Conservation (phyloP, 768 basidiomycete species). For the Tricholoma flavovirens region DNA sequence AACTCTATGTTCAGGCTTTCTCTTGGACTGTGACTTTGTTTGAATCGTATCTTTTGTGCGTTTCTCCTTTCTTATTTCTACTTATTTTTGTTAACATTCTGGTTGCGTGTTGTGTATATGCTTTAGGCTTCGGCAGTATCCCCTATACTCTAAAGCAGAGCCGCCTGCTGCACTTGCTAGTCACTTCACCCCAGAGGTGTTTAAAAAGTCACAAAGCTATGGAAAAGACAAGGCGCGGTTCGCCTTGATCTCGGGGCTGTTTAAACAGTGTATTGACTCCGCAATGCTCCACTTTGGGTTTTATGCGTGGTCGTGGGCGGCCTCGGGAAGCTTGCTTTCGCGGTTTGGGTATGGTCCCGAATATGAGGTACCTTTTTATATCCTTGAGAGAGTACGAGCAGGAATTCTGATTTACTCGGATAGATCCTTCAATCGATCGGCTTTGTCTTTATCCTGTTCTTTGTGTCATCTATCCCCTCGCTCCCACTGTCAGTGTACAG, state of each 20-base stretch:
- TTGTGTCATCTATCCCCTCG: slow-evolving; percentile 60
- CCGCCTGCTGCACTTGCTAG: slow-evolving; percentile 66
- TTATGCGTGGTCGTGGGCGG: slow-evolving; percentile 78
- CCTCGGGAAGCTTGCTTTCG: slow-evolving; percentile 44
- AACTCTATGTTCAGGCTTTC: slow-evolving; percentile 69
- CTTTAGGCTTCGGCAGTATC: slow-evolving; percentile 67
- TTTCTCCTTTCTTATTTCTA: slow-evolving; percentile 12
- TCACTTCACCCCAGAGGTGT: slow-evolving; percentile 66
- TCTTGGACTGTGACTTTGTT: slow-evolving; percentile 79
- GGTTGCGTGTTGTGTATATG: neutral
- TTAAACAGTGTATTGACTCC: slow-evolving; percentile 68
- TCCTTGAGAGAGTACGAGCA: neutral
- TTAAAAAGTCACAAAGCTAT: slow-evolving; percentile 88
- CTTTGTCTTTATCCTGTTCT: slow-evolving; percentile 63
- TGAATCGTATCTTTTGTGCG: slow-evolving; percentile 84
- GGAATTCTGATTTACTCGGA: neutral
- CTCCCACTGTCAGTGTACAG: slow-evolving; percentile 78
- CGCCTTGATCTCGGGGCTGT: slow-evolving; percentile 66
- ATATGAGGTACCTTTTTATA: slow-evolving; percentile 61
- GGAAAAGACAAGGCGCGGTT: slow-evolving; percentile 88
- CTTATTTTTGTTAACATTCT: neutral
- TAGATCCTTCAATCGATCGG: slow-evolving; percentile 83
- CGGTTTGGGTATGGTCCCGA: slow-evolving; percentile 62
- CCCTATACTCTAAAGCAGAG: slow-evolving; percentile 68
- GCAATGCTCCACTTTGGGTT: slow-evolving; percentile 67